Evolutionary conservation across 352 stramenopile species (phyloP).

Genomic region (Pythium insidiosum): DNA sequence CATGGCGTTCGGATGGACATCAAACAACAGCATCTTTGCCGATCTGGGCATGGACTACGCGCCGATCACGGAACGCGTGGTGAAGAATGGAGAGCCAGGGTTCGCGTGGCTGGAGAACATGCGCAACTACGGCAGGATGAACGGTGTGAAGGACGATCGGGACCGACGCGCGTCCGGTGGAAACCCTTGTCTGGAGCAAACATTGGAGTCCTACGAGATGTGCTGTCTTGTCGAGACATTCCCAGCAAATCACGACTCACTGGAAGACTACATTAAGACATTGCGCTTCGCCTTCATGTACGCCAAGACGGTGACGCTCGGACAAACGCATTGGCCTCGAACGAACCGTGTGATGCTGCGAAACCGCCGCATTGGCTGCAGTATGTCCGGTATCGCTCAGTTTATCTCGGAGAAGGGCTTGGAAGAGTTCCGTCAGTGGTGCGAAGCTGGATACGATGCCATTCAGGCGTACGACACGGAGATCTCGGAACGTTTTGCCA

Average conservation of each 20-base stretch:
- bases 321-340: conserved; percentile 84
- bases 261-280: conserved; percentile 88
- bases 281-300: conserved; percentile 88
- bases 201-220: conserved; percentile 91
- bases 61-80: conserved; percentile 77
- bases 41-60: conserved; percentile 90
- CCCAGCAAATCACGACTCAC: conserved; percentile 66
- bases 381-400: conserved; percentile 91
- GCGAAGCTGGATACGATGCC: conserved; percentile 73
- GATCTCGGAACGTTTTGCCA: conserved; percentile 65
- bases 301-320: conserved; percentile 92
- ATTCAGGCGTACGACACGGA: conserved; percentile 67
- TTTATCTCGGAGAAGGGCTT: conserved; percentile 80
- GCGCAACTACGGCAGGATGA: conserved; percentile 86
- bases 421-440: conserved; percentile 82
- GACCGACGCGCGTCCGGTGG: conserved; percentile 78
- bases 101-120: conserved; percentile 96
- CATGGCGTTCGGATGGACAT: conserved; percentile 86
- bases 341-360: conserved; percentile 91
- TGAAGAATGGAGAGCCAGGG: conserved; percentile 86
- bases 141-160: conserved; percentile 69
- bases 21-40: conserved; percentile 93
- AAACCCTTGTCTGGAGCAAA: conserved; percentile 92
- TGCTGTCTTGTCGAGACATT: conserved; percentile 94
- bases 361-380: conserved; percentile 89